Base-by-base conservation (phyloP, 192 early-diverging fungal genomes). In the Coemansia sp. region DNA sequence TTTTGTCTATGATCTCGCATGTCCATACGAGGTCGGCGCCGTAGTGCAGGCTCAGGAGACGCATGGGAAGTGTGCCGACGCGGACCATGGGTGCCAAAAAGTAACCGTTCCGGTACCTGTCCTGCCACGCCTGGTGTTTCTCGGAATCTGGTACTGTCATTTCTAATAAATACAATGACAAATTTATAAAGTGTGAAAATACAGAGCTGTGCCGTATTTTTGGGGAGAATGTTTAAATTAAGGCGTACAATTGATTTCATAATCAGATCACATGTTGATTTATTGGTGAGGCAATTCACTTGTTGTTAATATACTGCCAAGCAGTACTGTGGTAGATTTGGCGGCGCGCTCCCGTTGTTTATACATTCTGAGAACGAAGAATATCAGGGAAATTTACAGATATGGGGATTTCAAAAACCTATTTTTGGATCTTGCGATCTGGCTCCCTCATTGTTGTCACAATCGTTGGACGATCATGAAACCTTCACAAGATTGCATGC, bases 61-160 rank as follows among this genome's bases (percentile, higher is more conserved):
- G 82, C 85, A 94, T 89, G 1, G 97, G 95, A 18, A 95, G 78
- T 1, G 94, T 92, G 22, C 95, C 94, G 11, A 96, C 78, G 24
- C 97, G 86, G 49, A 96, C 97, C 97, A 99, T 99, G 16, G 97
- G 97, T 8, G 97, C 97, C 45, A 99, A 84, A 35, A 97, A 91
- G 37, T 88, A 65, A 14, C 78, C 73, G 22, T 69, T 68, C 64
- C 81, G 68, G 48, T 86, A 77, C 22, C 68, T 56, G 43, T 71
- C 68, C 51, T 26, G 59, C 64, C 61, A 65, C n/a, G 45, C 58
- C 20, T 45, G 45, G 61, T 20, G 54, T 10, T 12, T 29, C 16
- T 63, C 51, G 18, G 55, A 24, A 1, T 47, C 57, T 41, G 43
- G 20, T 24, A 37, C 26, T 35, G 32, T 35, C 32, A 35, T 35